Base-by-base conservation (phyloP, 192 early-diverging fungal genomes). In the Coemansia sp. region DNA sequence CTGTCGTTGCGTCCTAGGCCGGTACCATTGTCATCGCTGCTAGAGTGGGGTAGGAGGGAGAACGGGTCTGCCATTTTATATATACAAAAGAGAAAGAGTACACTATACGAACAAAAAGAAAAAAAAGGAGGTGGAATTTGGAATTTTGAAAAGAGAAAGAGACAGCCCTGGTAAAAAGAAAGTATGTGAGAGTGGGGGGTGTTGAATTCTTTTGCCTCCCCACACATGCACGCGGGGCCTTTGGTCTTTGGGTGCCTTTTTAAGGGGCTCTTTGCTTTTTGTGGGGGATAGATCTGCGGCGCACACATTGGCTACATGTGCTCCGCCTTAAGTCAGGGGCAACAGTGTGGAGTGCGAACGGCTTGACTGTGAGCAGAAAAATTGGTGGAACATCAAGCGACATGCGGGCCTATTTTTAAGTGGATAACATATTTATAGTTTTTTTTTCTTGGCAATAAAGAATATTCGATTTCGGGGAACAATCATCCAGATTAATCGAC, bases 21-120 rank as follows among this genome's bases (percentile, higher is more conserved):
- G 7, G 19, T 21, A 10, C 46, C 46, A n/a, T n/a, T 17, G 21
- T 61, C 37, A 23, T 39, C 59, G 34, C 21, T 61, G 37, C 34
- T 61, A 7, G 32, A 23, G 36, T 61, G 59, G 9, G 59, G 17
- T 32, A 39, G 59, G 36, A 39, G 34, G 1, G 34, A 21, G n/a
- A 61, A 61, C 19, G 59, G 59, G 59, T 61, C 59, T 14, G 59
- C 59, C 34, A 38, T 39, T 19, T 39, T 38, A 58, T 58, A 32
- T 58, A 32, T 32, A 15, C 17, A 36, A 37, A 36, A 31, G 10
- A 60, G 14, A 34, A 34, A 34, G 27, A n/a, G 14, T 4, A 4
- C 15, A 58, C 7, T 36, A 29, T 4, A 37, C 31, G 17, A 61
- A 38, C 11, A 38, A 38, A 21, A 23, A 25, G 39, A 1, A 19